Percentiles rank a stretch among this genome's conserved stretches.
phyloP scores from a whole-genome alignment of 1,284 basidiomycete genomes.

The Malassezia sympodialis region DNA sequence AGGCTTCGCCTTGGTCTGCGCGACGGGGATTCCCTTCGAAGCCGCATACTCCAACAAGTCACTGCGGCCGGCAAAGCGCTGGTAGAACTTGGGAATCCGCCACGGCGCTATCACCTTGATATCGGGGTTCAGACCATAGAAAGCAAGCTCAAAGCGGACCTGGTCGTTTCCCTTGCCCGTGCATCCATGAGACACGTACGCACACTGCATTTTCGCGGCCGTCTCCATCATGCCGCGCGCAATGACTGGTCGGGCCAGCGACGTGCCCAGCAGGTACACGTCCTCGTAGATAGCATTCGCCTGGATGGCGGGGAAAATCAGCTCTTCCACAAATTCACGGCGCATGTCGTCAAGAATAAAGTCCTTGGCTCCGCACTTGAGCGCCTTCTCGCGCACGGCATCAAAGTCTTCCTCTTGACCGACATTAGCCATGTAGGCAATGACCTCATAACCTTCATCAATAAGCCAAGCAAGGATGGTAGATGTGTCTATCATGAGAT shows the following conservation, averaged over 20 bases:
- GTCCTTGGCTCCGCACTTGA: conserved; percentile 83
- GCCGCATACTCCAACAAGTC: conserved; percentile 84
- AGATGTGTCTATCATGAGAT: conserved; percentile 36
- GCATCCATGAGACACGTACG: conserved; percentile 90
- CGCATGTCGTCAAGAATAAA: conserved; percentile 90
- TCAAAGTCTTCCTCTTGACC: conserved; percentile 98
- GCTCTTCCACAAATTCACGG: conserved; percentile 86
- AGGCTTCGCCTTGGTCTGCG: conserved; percentile 90
- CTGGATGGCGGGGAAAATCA: conserved; percentile 93
- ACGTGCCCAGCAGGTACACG: conserved; percentile 95
- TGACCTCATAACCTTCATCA: conserved; percentile 92
- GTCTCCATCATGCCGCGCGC: conserved; percentile 96
- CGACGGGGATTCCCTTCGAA: conserved; percentile 79
- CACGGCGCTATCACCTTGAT: conserved; percentile 99
- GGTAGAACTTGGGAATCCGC: conserved; percentile 93
- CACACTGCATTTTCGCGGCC: conserved; percentile 62
- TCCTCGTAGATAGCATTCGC: conserved; percentile 99
- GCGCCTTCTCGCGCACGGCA: conserved; percentile 81
- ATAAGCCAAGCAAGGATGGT: conserved; percentile 54
- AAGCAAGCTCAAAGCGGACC: conserved; percentile 97
- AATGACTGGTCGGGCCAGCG: conserved; percentile 93
- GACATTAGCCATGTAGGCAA: conserved; percentile 97
- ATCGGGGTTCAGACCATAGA: conserved; percentile 94
- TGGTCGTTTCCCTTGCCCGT: conserved; percentile 99
- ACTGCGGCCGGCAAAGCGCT: conserved; percentile 88